These are phyloP conservation scores for Xylaria sp. DNA, from an alignment of 2,329 filamentous ascomycete species.

Conservation along the genomic window DNA sequence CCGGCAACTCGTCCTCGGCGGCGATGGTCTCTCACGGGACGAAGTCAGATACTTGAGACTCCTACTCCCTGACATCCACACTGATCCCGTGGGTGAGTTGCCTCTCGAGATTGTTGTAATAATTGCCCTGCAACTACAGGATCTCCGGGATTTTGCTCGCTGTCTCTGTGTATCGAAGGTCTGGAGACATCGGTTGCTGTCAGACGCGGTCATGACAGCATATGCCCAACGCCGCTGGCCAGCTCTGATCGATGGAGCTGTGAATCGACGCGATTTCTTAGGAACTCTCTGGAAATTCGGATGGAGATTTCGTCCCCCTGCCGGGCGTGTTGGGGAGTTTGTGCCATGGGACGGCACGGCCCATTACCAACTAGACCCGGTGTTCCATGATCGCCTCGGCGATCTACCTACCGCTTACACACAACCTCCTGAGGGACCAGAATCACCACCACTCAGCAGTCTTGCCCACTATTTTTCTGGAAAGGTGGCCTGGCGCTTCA, in stretches of 20 bases:
- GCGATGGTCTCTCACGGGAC: slow-evolving; percentile 26
- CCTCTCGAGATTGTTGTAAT: slow-evolving; percentile 42
- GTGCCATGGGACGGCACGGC: slow-evolving; percentile 4
- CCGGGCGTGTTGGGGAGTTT: not conserved
- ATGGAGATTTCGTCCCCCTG: not conserved
- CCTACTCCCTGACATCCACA: slow-evolving; percentile 32
- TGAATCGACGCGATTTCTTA: slow-evolving; percentile 23
- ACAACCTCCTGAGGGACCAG: not conserved
- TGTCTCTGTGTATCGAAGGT: slow-evolving; percentile 43
- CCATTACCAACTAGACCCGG: slow-evolving; percentile 25
- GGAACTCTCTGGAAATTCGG: slow-evolving; percentile 7
- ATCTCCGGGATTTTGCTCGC: slow-evolving; percentile 31
- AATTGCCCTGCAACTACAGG: slow-evolving; percentile 35
- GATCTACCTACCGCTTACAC: slow-evolving; percentile 5
- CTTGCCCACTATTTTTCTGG: slow-evolving; percentile 37
- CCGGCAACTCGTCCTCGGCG: slow-evolving; percentile 34
- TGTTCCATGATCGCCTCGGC: slow-evolving; percentile 2
- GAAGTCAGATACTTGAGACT: slow-evolving; percentile 42
- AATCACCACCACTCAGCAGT: not conserved
- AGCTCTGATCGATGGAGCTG: slow-evolving; percentile 30
- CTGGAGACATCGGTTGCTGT: slow-evolving; percentile 45
- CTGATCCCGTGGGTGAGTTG: slow-evolving; percentile 41
- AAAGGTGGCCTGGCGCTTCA: slow-evolving; percentile 40
- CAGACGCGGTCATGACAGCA: slow-evolving; percentile 31
- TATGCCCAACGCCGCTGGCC: slow-evolving; percentile 36